Evolutionary conservation across 345 rosid species (phyloP).

Genomic region (Gossypium longicalyx): DNA sequence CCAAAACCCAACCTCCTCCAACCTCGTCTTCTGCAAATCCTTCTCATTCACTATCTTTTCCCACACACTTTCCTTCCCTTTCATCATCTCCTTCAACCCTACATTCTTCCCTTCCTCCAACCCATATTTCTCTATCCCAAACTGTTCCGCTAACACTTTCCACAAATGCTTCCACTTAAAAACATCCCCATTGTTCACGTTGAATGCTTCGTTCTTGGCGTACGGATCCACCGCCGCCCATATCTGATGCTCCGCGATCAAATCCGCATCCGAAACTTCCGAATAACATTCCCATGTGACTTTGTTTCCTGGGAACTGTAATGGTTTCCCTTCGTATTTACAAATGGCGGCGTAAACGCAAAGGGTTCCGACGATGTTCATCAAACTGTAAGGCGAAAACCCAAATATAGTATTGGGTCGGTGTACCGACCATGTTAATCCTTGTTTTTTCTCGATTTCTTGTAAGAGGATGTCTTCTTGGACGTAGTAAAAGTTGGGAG

Average conservation of each 20-base stretch:
- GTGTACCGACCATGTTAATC: slow-evolving; percentile 65
- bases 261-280: slow-evolving; percentile 58
- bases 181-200: slow-evolving; percentile 65
- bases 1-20: slow-evolving; percentile 64
- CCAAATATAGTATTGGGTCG: slow-evolving; percentile 66
- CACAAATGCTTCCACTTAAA: slow-evolving; percentile 87
- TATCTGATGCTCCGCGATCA: slow-evolving; percentile 84
- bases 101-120: slow-evolving; percentile 46
- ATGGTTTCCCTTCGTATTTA: slow-evolving; percentile 57
- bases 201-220: slow-evolving; percentile 67
- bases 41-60: slow-evolving; percentile 74
- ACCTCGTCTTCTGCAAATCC: slow-evolving; percentile 39
- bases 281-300: slow-evolving; percentile 56
- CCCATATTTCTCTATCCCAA: slow-evolving; percentile 71
- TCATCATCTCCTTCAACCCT: slow-evolving; percentile 55
- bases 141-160: slow-evolving; percentile 69
- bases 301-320: slow-evolving; percentile 60
- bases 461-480: slow-evolving; percentile 65
- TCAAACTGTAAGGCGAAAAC: slow-evolving; percentile 71
- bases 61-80: slow-evolving; percentile 62
- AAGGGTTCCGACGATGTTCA: slow-evolving; percentile 63
- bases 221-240: slow-evolving; percentile 79
- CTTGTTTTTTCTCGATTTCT: slow-evolving; percentile 50
- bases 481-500: slow-evolving; percentile 56
- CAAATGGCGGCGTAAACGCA: slow-evolving; percentile 81